Evolutionary conservation across 1,284 basidiomycete species (phyloP).

Genomic region (Cystobasidium pallidum): DNA sequence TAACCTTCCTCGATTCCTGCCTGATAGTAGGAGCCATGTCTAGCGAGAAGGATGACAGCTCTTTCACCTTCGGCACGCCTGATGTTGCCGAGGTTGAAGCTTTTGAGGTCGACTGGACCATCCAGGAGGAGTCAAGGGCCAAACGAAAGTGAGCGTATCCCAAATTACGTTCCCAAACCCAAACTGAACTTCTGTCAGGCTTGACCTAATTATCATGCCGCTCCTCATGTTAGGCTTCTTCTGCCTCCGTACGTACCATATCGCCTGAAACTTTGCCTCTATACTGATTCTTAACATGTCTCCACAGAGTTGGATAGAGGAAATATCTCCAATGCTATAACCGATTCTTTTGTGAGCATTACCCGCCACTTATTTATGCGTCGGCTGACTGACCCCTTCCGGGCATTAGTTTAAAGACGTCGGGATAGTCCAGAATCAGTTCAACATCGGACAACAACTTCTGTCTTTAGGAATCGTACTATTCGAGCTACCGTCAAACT

Average conservation of each 20-base stretch:
- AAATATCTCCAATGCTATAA: conserved; percentile 53
- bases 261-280: not conserved
- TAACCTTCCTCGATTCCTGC: not conserved
- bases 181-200: conserved; percentile 44
- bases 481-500: conserved; percentile 55
- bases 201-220: conserved; percentile 52
- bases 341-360: conserved; percentile 47
- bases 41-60: conserved; percentile 13
- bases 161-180: too few species aligned
- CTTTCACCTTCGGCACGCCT: conserved; percentile 3
- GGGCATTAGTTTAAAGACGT: conserved; percentile 48
- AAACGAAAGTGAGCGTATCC: conserved; percentile 47
- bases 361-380: not conserved
- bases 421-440: conserved; percentile 54
- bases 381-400: not conserved
- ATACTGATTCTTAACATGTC: not conserved
- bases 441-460: conserved; percentile 54
- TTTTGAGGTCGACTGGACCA: conserved; percentile 41
- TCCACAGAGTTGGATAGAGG: conserved; percentile 44
- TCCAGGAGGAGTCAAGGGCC: conserved; percentile 40
- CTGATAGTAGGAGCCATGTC: conserved; percentile 1
- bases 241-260: conserved; percentile 50
- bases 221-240: conserved; percentile 55
- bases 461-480: conserved; percentile 56
- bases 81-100: conserved; percentile 32